Evolutionary conservation across 805 yeast species (phyloP).

Genomic region (Lipomyces spencermartinsiae): DNA sequence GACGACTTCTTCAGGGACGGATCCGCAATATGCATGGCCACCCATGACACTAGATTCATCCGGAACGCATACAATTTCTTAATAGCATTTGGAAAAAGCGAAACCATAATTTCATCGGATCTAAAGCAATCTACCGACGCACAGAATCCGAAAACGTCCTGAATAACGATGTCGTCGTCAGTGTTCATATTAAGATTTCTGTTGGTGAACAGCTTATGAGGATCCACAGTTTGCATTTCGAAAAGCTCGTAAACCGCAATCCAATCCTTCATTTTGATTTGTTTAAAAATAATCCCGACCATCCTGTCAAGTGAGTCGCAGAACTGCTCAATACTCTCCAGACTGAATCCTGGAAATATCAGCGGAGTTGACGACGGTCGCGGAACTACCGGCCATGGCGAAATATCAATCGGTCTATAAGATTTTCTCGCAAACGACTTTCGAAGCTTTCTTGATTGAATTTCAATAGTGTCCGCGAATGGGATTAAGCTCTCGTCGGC

Average conservation of each 20-base stretch:
- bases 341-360: constrained; percentile 20
- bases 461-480: constrained; percentile 44
- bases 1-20: constrained; percentile 60
- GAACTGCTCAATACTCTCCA: constrained; percentile 58
- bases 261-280: constrained; percentile 77
- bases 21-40: constrained; percentile 70
- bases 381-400: constrained; percentile 40
- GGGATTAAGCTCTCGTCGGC: constrained; percentile 19
- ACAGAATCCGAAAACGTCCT: constrained; percentile 75
- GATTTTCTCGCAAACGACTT: constrained; percentile 56
- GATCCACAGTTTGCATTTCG: constrained; percentile 69
- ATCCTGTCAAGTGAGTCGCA: constrained; percentile 68
- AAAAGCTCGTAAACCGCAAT: constrained; percentile 71
- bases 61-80: constrained; percentile 71
- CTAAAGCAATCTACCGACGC: constrained; percentile 58
- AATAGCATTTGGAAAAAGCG: constrained; percentile 71
- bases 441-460: constrained; percentile 68
- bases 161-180: constrained; percentile 65
- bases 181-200: constrained; percentile 49
- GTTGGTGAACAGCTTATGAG: constrained; percentile 64
- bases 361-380: constrained; percentile 5
- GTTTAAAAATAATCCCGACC: constrained; percentile 61
- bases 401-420: constrained; percentile 45
- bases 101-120: constrained; percentile 52
- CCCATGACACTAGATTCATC: constrained; percentile 65